Evolutionary conservation across 768 basidiomycete genomes (phyloP).

Genomic region (Collybia sordida): DNA sequence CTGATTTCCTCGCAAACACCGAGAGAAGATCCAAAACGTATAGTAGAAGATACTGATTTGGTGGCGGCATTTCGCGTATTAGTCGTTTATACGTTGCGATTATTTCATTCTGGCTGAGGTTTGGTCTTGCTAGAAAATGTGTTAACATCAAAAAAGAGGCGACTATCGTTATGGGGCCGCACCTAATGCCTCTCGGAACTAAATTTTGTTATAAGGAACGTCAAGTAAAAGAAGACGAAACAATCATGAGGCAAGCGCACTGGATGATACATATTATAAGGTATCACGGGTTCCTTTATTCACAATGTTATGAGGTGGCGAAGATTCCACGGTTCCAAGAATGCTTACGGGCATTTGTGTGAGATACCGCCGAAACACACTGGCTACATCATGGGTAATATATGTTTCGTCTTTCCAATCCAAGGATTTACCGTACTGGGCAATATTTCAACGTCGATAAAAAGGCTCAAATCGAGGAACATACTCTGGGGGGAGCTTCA

Average conservation of each 20-base stretch:
- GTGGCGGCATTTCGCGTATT: conserved; percentile 80
- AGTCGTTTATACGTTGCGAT: conserved; percentile 81
- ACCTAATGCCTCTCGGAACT: conserved; percentile 86
- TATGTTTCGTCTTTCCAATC: conserved; percentile 87
- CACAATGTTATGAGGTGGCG: conserved; percentile 5
- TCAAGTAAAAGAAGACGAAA: conserved; percentile 7
- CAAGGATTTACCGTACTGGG: conserved; percentile 88
- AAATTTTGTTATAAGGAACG: conserved; percentile 12
- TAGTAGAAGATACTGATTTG: conserved; percentile 94
- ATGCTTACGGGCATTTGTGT: conserved; percentile 91
- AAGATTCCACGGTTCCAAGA: conserved; percentile 5
- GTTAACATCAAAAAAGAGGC: conserved; percentile 1
- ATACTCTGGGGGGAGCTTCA: conserved; percentile 83
- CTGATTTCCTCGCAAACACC: conserved; percentile 89
- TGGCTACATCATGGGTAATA: conserved; percentile 96
- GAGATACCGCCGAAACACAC: conserved; percentile 92
- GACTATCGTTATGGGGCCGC: conserved; percentile 17
- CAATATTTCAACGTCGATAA: conserved; percentile 4
- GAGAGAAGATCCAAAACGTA: conserved; percentile 96
- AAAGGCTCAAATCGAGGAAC: conserved; percentile 15
- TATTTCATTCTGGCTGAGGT: conserved; percentile 67
- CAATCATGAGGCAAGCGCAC: conserved; percentile 45
- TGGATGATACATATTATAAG: conserved; percentile 82
- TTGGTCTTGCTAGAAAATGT: conserved; percentile 55
- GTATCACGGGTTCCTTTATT: conserved; percentile 89